Evolutionary conservation across 139 green algal species (phyloP).

Genomic region (Micractinium sp.): DNA sequence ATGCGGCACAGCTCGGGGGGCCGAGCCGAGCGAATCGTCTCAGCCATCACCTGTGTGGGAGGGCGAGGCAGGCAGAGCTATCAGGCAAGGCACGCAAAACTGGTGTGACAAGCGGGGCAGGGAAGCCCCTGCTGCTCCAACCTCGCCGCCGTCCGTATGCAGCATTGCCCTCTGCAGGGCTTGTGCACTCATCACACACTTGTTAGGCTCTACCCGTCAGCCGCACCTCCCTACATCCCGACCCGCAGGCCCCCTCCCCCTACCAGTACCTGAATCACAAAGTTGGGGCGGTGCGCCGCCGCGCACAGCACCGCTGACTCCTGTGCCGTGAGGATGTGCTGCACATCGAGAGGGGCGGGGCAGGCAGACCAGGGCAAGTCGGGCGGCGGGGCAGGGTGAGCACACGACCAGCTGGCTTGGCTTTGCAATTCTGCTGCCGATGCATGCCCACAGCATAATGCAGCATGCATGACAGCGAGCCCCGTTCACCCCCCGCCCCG

Average conservation of each 20-base stretch:
- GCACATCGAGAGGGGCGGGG: background rate
- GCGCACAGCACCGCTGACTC: constrained; percentile 40
- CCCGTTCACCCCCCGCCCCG: background rate
- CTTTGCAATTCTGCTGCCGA: background rate
- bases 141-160: too few species aligned
- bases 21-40: background rate
- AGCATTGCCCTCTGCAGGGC: too few species aligned
- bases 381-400: too few species aligned
- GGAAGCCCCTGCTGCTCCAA: too few species aligned
- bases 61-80: background rate
- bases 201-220: too few species aligned
- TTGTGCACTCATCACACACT: too few species aligned
- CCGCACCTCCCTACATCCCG: background rate
- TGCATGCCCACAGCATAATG: too few species aligned
- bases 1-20: constrained; percentile 30
- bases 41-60: constrained; percentile 29
- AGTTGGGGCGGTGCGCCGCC: constrained; percentile 45
- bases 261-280: constrained; percentile 33
- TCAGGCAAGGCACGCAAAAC: too few species aligned
- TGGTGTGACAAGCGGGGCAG: too few species aligned
- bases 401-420: background rate
- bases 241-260: background rate
- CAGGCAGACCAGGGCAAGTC: background rate
- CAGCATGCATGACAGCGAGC: too few species aligned
- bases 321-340: constrained; percentile 38